Evolutionary conservation across 192 early-diverging fungal genomes (phyloP).

Genomic region (Entomortierella beljakovae): DNA sequence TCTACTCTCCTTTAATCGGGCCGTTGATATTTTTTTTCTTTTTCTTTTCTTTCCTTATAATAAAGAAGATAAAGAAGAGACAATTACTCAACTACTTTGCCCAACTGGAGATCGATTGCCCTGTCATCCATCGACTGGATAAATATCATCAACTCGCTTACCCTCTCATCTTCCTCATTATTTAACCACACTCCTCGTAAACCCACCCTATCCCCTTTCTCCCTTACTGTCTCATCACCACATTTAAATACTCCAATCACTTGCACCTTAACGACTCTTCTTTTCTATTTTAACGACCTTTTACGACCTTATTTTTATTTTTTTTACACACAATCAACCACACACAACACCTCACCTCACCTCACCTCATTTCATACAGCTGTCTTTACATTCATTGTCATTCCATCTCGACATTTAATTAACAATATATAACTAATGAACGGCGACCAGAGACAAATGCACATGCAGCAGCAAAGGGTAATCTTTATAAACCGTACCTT

Average conservation of each 20-base stretch:
- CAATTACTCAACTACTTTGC: constrained; percentile 25
- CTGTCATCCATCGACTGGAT: constrained; percentile 31
- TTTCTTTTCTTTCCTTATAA: neutral
- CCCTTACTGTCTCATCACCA: neutral
- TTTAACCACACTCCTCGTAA: neutral
- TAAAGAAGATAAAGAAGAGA: neutral
- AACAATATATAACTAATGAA: neutral
- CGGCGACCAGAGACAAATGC: constrained; percentile 36
- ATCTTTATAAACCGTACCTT: neutral
- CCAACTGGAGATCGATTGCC: constrained; percentile 42
- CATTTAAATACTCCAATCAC: too few relatives aligned
- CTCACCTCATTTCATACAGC: too few relatives aligned
- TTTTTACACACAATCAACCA: too few relatives aligned
- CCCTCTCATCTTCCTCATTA: neutral
- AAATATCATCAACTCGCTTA: neutral
- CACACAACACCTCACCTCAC: too few relatives aligned
- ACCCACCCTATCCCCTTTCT: neutral
- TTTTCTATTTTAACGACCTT: neutral
- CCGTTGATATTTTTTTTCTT: neutral
- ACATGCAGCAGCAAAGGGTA: constrained; percentile 21
- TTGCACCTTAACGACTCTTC: neutral
- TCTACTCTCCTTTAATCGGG: constrained; percentile 1
- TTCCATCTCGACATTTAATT: neutral
- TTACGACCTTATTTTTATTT: neutral
- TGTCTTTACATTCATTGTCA: neutral